Evolutionary conservation across 139 green algal genomes (phyloP).

Genomic region (Chlorokybus atmophyticus): DNA sequence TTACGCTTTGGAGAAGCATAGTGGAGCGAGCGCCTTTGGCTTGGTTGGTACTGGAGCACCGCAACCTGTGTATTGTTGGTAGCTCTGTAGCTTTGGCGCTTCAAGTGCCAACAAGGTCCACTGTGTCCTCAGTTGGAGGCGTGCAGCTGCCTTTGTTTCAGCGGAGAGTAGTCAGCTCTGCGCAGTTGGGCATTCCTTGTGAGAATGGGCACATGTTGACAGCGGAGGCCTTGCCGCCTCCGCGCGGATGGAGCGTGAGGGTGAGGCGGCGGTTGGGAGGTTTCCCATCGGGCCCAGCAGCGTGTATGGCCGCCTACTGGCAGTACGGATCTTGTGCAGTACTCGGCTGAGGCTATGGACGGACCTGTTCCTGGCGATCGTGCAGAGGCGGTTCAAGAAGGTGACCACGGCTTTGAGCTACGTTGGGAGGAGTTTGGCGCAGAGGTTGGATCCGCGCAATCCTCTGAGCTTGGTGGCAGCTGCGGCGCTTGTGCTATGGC

Average conservation of each 20-base stretch:
- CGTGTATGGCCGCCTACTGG: slow-evolving; percentile 4
- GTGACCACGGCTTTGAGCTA: neutral
- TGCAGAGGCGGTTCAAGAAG: neutral
- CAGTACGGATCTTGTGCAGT: slow-evolving; percentile 13
- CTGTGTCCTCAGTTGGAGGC: too few species aligned
- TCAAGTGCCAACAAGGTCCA: too few species aligned
- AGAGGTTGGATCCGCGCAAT: slow-evolving; percentile 8
- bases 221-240: too few species aligned
- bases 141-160: too few species aligned
- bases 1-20: too few species aligned
- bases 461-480: neutral
- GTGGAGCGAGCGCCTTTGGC: too few species aligned
- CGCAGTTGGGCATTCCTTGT: too few species aligned
- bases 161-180: too few species aligned
- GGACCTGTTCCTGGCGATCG: slow-evolving; percentile 2
- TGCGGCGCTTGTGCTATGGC: neutral
- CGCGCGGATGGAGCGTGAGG: slow-evolving; percentile 10
- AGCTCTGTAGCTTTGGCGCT: too few species aligned
- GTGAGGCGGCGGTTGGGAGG: slow-evolving; percentile 5
- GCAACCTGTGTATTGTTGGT: too few species aligned
- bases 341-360: neutral
- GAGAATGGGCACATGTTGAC: too few species aligned
- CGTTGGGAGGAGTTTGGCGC: neutral
- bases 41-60: too few species aligned
- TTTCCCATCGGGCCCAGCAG: slow-evolving; percentile 12